Conservation (phyloP, 1,284 basidiomycete species). For the Kwoniella shivajii region DNA sequence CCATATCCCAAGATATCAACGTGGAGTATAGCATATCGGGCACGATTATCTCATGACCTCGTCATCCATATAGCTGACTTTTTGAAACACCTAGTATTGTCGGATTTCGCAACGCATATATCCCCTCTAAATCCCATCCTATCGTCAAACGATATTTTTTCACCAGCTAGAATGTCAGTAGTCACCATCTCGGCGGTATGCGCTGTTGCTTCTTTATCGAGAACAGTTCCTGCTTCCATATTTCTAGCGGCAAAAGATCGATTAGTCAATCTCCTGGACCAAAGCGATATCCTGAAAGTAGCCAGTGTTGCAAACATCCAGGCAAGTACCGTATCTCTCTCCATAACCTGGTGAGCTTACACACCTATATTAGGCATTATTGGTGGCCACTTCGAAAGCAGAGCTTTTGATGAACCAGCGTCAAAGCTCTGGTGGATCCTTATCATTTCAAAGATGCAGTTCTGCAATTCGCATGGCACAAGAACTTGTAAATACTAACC, state of each 20-base stretch:
- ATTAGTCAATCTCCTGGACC: background rate
- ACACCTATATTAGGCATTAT: background rate
- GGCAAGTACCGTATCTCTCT: background rate
- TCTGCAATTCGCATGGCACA: slow-evolving; percentile 6
- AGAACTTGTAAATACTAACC: background rate
- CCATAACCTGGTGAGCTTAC: too few relatives aligned
- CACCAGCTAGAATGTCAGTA: slow-evolving; percentile 3
- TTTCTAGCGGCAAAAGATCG: slow-evolving; percentile 2
- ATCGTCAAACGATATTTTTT: slow-evolving; percentile 1
- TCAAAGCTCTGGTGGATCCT: slow-evolving; percentile 3
- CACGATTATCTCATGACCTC: too few relatives aligned
- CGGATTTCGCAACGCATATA: slow-evolving; percentile 2
- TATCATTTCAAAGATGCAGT: slow-evolving; percentile 6
- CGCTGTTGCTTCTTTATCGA: background rate
- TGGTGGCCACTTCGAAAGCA: slow-evolving; percentile 4
- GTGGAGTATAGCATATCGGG: too few relatives aligned
- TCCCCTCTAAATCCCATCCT: slow-evolving; percentile 7
- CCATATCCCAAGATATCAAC: background rate
- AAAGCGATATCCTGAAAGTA: slow-evolving; percentile 6
- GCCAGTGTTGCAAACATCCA: slow-evolving; percentile 7
- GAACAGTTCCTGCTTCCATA: background rate
- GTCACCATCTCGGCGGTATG: slow-evolving; percentile 4
- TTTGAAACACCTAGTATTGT: background rate
- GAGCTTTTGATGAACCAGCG: slow-evolving; percentile 2
- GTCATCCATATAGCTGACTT: too few relatives aligned